Percentiles rank a stretch among this genome's conserved stretches.
Conservation (phyloP, 176 grass and related monocot species). For the Musa troglodytarum region DNA sequence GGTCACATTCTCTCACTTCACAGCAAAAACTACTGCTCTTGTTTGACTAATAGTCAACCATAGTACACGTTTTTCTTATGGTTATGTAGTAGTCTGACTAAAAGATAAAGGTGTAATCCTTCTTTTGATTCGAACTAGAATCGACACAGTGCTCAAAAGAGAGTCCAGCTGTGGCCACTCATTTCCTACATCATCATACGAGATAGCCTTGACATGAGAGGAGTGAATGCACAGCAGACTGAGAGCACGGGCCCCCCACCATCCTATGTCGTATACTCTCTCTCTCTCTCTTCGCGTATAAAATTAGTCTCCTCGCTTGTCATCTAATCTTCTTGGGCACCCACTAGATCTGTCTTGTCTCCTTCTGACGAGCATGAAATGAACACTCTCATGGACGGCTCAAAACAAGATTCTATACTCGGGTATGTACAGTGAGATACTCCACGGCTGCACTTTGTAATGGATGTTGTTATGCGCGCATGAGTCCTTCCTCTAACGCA, state of each 20-base stretch:
- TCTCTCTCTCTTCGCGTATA: neutral
- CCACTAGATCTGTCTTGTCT: neutral
- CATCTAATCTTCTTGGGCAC: neutral
- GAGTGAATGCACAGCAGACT: neutral
- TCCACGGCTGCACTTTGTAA: no score
- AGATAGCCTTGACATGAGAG: neutral
- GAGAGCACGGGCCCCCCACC: neutral
- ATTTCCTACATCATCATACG: neutral
- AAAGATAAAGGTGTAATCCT: no score
- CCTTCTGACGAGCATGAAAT: neutral
- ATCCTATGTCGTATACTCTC: neutral
- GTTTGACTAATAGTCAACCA: no score
- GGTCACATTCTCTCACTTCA: no score
- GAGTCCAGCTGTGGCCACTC: neutral
- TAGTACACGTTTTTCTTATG: no score
- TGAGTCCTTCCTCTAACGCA: no score
- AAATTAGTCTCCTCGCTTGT: no score
- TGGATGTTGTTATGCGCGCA: no score
- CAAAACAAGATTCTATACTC: neutral
- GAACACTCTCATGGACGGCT: neutral
- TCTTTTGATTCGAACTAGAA: no score
- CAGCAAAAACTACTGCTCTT: no score
- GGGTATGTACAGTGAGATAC: no score
- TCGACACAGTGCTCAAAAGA: neutral
- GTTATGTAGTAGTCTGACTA: no score